Percentiles rank a stretch among this genome's conserved stretches.
Conservation (phyloP, 2,329 filamentous ascomycete genomes). For the Pyricularia sp. region DNA sequence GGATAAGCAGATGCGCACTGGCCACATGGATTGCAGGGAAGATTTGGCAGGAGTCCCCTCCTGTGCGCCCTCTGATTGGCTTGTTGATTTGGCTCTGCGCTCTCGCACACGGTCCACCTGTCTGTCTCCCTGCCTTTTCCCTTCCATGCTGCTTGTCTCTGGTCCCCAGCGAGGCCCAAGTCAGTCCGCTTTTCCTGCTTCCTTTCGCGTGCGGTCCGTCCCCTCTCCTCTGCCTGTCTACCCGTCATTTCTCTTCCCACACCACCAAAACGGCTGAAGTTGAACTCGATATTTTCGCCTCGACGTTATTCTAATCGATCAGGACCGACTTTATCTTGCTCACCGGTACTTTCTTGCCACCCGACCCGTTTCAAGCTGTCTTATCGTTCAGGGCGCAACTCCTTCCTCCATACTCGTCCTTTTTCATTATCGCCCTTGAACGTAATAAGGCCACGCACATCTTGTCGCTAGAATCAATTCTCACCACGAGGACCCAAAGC, state of each 20-base stretch:
- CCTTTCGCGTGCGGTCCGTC: slow-evolving; percentile 1
- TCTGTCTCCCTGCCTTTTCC: slow-evolving; percentile 3
- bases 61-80: background rate
- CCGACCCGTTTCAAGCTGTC: background rate
- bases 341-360: background rate
- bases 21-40: background rate
- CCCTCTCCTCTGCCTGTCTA: background rate
- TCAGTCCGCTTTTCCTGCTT: background rate
- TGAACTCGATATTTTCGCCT: background rate
- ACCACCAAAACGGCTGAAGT: background rate
- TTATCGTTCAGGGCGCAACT: background rate
- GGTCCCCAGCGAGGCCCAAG: slow-evolving; percentile 1
- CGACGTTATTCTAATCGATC: background rate
- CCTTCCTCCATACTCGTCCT: background rate
- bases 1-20: too few relatives aligned
- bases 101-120: slow-evolving; percentile 2
- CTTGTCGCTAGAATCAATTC: background rate
- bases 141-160: slow-evolving; percentile 6
- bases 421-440: background rate
- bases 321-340: background rate
- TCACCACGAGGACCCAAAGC: background rate
- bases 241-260: background rate
- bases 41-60: background rate
- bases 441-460: background rate
- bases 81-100: slow-evolving; percentile 4